Base-by-base conservation (phyloP, 768 basidiomycete genomes). In the Mycena vitilis region DNA sequence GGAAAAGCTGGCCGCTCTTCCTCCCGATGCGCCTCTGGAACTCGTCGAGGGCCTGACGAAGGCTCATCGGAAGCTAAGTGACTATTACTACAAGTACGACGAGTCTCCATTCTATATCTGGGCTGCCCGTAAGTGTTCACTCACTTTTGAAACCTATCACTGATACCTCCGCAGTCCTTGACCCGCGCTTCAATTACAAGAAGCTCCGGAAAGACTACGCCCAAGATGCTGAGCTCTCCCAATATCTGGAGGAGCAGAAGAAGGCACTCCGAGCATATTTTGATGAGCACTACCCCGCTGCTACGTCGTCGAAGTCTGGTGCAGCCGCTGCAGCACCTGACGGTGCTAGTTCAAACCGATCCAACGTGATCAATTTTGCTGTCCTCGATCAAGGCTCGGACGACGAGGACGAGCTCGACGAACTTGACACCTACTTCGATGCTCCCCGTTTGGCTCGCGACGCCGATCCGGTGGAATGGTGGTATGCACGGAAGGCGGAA, bases 91-190 rank as follows among this genome's bases (percentile, higher is more conserved):
- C 44, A 66, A 66, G 45, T 60, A 49, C 9, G 65, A 66, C 15
- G 34, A 60, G 15, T 67, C 66, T 4, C 66, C 60, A 20, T 49
- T 67, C 42, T 69, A 69, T 38, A 64, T 69, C 37, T 69, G 68
- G 68, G 68, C 68, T 25, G 63, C 68, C 4, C 49, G 68, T 69
- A 65, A 8, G 68, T 68, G 52, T 42, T 48, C 8, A 15, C 15
- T 56, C 15, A 20, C 20, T 48, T 9, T 23, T 1, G 22, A 8
- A 16, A 1, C 10, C 47, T 22, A 22, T 23, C 5, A 56, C 54
- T 54, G 37, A 40, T 38, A 40, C 15, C 20, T 56, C n/a, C 4
- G 8, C 37, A 56, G 54, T 56, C 22, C 54, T 40, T 23, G 54
- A 56, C 34, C 54, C 54, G 13, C n/a, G 38, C 12, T 23, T 56